Evolutionary conservation across 352 stramenopile genomes (phyloP), one percentile per base, ranked within the genome.

Genomic region (Phytopythium chamaehyphon): DNA sequence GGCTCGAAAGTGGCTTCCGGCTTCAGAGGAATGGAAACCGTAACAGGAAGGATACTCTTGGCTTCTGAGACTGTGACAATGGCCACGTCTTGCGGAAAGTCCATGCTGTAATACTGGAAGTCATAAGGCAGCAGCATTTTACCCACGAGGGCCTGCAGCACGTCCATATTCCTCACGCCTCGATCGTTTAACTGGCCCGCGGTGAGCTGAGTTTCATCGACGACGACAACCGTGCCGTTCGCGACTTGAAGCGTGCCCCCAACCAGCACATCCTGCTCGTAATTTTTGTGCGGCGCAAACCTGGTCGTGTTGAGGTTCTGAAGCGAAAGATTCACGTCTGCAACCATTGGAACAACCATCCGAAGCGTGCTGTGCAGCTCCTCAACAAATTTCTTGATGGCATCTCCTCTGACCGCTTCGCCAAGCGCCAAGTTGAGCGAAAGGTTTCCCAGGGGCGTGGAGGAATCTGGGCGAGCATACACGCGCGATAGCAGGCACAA

Each of bases 81-180:
- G 0, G 72, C 63, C 47, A 88, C 73, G 26, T 93, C 79, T 47
- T 90, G 80, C 1, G 82, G 78, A 44, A 93, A 93, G 44, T 91
- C 80, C 71, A 89, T 90, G 42, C 69, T 82, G 66, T 90, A 93
- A 47, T 76, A 93, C 47, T 88, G 73, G 39, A 93, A 93, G 40
- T 93, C 83, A 53, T 93, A 93, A 12, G 78, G 74, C 16, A 93
- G 63, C 22, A 90, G 55, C 76, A 90, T 83, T 58, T 88, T 90
- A 23, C 73, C 65, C 2, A 91, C 68, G 14, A 93, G 67, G 7
- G 76, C 79, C 57, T 90, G 74, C 24, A 93, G 56, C 9, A 78
- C 80, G 4, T 62, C 69, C 24, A 93, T 54, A 39, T 93, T 93
- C 59, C 83, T 84, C 14, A 88, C 76, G 15, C 80, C 83, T 45